Base-by-base conservation (phyloP, 257 asterid species). In the Orobanche coerulescens region DNA sequence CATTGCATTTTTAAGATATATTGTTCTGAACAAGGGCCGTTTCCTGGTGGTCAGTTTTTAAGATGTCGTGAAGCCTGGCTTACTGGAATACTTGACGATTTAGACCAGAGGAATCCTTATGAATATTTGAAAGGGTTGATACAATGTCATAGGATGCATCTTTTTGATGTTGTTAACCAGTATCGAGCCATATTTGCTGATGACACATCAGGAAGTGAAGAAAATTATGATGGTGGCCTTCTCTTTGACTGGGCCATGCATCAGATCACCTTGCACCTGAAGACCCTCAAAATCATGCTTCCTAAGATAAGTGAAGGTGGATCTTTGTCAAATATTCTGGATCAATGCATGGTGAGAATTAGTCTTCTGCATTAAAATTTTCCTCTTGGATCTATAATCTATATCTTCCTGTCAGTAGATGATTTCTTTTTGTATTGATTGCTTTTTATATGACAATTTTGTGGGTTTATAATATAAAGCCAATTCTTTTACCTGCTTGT, bases 31-130 rank as follows among this genome's bases (percentile, higher is more conserved):
- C 58, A 51, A 62, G 30, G 47, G 46, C 40, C 18, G 20, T 19
- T 66, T 1, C 61, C 42, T 42, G 57, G 18, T 51, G 47, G 11
- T 50, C 85, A 88, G 94, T 85, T 88, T 66, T 73, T 88, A 56
- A 81, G 92, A 74, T 88, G 94, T 79, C 90, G 95, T 46, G 88
- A 88, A 76, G 83, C 96, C 69, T 88, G 95, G 93, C 85, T 88
- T 72, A 71, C 79, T 64, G 93, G 90, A 57, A 67, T 83, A 72
- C 84, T 86, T 57, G 95, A 82, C 66, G 95, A 89, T 46, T 71
- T 89, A 65, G 96, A 86, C 71, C 89, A 82, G 75, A 80, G 84
- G 68, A 77, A 79, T 76, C 91, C 94, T 46, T 84, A 82, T 71
- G 95, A 89, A 64, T 89, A 84, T 77, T 67, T 89, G 43, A 86